Conservation (phyloP, 441 rosid genomes). For the Populus hybrid region DNA sequence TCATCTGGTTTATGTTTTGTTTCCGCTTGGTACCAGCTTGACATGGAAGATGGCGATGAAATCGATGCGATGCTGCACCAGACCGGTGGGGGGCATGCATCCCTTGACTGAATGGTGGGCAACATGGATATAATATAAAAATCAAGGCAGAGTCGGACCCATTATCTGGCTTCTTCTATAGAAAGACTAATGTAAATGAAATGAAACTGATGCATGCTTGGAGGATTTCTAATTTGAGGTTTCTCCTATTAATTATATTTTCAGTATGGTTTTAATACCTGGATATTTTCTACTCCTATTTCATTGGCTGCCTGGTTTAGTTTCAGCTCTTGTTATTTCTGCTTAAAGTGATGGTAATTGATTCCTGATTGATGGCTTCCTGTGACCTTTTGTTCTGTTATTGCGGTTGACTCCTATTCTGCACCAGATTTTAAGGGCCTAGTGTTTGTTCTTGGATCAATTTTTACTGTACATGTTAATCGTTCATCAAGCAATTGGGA, state of each 20-base stretch:
- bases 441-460: no score
- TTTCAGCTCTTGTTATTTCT: not conserved
- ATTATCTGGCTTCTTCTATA: slow-evolving; percentile 7
- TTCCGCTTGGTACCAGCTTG: slow-evolving; percentile 44
- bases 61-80: slow-evolving; percentile 93
- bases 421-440: no score
- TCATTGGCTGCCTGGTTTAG: not conserved
- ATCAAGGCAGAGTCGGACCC: not conserved
- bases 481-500: no score
- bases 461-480: no score
- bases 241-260: not conserved
- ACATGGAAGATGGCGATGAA: slow-evolving; percentile 95
- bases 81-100: slow-evolving; percentile 50
- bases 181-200: slow-evolving; percentile 22
- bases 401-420: no score
- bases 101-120: not conserved
- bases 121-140: not conserved
- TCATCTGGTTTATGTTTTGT: not conserved
- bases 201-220: not conserved
- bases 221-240: not conserved
- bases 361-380: not conserved
- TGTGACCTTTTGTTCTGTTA: not conserved
- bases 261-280: not conserved
- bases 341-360: not conserved
- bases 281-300: no score